Base-by-base conservation (phyloP, 2,329 filamentous ascomycete species). In the Neonectria neomacrospora region DNA sequence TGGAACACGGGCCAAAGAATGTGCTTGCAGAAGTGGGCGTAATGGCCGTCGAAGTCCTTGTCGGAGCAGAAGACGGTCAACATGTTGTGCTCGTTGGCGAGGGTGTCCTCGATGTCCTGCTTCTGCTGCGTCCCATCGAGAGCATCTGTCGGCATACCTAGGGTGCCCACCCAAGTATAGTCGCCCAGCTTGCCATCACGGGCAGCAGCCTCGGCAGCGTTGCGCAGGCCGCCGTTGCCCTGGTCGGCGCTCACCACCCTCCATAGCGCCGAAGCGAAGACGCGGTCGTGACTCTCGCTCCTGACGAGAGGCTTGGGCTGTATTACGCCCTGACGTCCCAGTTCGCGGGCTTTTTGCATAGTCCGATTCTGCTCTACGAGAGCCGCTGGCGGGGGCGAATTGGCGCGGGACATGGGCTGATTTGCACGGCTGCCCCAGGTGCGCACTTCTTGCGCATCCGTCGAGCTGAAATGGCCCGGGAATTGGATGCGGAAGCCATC, bases 1-100 rank as follows among this genome's bases (percentile, higher is more conserved):
- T 98, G 94, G 79, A 98, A 97, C 64, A 97, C 94, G 1, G 95
- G 95, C 95, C 95, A 98, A 7, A 98, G 84, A 58, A 98, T 97
- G 75, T 95, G 93, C 82, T 98, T 98, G 89, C 94, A 97, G 77
- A 96, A 98, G 79, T 97, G 94, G 12, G 91, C 88, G 75, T 98
- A 98, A 79, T 97, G 94, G 1, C 94, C 94, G 73, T 97, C 91
- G 75, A 97, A 94, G 78, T 98, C 94, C 75, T 91, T 93, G 80
- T 98, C 95, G 64, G 89, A 91, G 77, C 92, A 91, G 77, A 91
- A 97, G 34, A 97, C 94, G 2, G 91, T 89, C 68, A 97, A 79
- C 72, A 93, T 94, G 70, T 96, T 89, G 76, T 92, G 90, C 74
- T 97, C 92, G 26, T 90, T 91, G 52, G 92, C 89, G 9, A 98